Percentiles rank a stretch among this genome's conserved stretches.
These are phyloP conservation scores for Yamadazyma sp. DNA, from an alignment of 1,139 yeast genomes.

Conservation along the genomic window DNA sequence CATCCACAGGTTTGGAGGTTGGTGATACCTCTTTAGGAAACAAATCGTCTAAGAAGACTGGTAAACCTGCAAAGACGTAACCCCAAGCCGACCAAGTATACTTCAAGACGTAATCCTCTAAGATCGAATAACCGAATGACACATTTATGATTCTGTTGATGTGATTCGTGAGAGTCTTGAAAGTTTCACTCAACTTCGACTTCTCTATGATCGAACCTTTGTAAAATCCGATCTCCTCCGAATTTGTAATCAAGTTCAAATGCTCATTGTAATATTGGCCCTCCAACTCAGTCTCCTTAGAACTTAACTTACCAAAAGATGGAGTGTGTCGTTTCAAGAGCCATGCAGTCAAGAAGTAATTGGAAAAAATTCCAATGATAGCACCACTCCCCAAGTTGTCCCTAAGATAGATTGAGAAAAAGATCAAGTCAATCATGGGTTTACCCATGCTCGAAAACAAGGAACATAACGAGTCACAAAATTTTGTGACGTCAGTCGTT, in stretches of 20 bases:
- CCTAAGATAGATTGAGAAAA: slow-evolving; percentile 81
- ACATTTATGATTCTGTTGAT: slow-evolving; percentile 50
- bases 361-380: slow-evolving; percentile 74
- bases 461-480: slow-evolving; percentile 80
- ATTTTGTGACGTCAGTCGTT: slow-evolving; percentile 80
- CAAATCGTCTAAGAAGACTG: slow-evolving; percentile 58
- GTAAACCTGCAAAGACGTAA: slow-evolving; percentile 84
- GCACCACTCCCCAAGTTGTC: slow-evolving; percentile 87
- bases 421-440: slow-evolving; percentile 84
- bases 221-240: slow-evolving; percentile 93
- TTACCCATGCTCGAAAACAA: slow-evolving; percentile 88
- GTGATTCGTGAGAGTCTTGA: slow-evolving; percentile 51
- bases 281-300: slow-evolving; percentile 74
- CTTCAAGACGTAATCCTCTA: slow-evolving; percentile 86
- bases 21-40: slow-evolving; percentile 24
- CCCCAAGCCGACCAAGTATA: slow-evolving; percentile 97
- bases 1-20: slow-evolving; percentile 4
- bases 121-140: slow-evolving; percentile 59
- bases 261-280: slow-evolving; percentile 90
- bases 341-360: slow-evolving; percentile 79
- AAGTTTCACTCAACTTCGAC: slow-evolving; percentile 60
- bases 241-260: slow-evolving; percentile 78
- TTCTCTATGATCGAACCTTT: slow-evolving; percentile 88
- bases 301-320: slow-evolving; percentile 77
- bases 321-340: slow-evolving; percentile 76